Percentiles rank a stretch among this genome's conserved stretches.
phyloP scores from a whole-genome alignment of 345 rosid species.

The Hibiscus mutabilis region DNA sequence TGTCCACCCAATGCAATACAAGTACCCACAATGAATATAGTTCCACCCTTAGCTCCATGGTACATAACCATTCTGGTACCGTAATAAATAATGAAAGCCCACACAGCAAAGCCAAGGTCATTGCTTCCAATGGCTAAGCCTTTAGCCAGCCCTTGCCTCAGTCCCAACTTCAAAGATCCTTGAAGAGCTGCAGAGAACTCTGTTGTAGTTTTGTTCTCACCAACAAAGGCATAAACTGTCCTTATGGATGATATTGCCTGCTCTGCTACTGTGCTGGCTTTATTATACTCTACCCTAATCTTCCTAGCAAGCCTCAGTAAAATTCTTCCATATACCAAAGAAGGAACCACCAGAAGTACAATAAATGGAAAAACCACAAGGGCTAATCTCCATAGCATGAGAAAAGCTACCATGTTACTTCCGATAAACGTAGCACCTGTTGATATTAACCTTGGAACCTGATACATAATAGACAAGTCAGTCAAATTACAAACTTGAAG shows the following conservation, averaged over 20 bases:
- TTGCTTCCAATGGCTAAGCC: slow-evolving; percentile 63
- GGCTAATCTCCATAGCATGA: slow-evolving; percentile 67
- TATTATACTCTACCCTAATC: slow-evolving; percentile 57
- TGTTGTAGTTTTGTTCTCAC: slow-evolving; percentile 42
- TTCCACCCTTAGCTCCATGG: slow-evolving; percentile 68
- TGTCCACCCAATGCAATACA: slow-evolving; percentile 52
- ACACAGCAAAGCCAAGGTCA: slow-evolving; percentile 46
- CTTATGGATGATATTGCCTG: slow-evolving; percentile 71
- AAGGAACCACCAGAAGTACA: slow-evolving; percentile 57
- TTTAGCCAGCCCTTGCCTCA: slow-evolving; percentile 55
- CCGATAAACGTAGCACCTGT: slow-evolving; percentile 41
- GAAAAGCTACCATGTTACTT: slow-evolving; percentile 51
- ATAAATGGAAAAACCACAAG: slow-evolving; percentile 55
- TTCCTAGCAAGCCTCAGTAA: slow-evolving; percentile 51
- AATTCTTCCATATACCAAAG: slow-evolving; percentile 58
- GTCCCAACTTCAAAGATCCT: slow-evolving; percentile 46
- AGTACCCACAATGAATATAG: slow-evolving; percentile 51
- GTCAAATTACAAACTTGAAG: background rate
- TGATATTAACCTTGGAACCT: slow-evolving; percentile 70
- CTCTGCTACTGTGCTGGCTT: slow-evolving; percentile 60
- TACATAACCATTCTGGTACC: slow-evolving; percentile 77
- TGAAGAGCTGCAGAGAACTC: slow-evolving; percentile 54
- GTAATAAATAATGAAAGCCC: slow-evolving; percentile 59
- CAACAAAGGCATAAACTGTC: slow-evolving; percentile 71
- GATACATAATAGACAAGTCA: background rate